Percentiles rank a stretch among this genome's conserved stretches.
Evolutionary conservation across 345 rosid genomes (phyloP).

Genomic region (Acer negundo): DNA sequence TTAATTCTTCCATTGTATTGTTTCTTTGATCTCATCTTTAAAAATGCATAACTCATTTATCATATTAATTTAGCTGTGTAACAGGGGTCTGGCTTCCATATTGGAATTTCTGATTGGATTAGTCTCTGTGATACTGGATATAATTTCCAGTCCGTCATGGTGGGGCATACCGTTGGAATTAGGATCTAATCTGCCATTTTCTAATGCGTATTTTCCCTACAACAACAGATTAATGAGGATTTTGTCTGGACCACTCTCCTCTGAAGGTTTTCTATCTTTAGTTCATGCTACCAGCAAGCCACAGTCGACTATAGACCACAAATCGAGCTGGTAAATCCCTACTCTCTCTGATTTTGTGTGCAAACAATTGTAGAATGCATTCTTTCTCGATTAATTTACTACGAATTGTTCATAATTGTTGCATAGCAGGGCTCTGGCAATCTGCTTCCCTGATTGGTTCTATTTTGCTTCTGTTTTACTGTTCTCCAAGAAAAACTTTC

Average conservation of each 20-base stretch:
- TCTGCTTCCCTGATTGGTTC: conserved; percentile 83
- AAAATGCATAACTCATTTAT: conserved; percentile 8
- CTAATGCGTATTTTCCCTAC: conserved; percentile 65
- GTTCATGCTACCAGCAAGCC: conserved; percentile 39
- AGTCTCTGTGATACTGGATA: conserved; percentile 50
- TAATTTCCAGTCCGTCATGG: conserved; percentile 58
- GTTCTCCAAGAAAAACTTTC: conserved; percentile 40
- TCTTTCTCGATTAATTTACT: background rate
- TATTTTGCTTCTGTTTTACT: conserved; percentile 64
- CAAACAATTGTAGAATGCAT: background rate
- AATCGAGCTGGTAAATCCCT: conserved; percentile 61
- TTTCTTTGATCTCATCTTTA: conserved; percentile 3
- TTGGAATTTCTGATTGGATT: conserved; percentile 58
- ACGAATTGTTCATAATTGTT: conserved; percentile 8
- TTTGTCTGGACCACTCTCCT: conserved; percentile 54
- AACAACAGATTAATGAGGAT: conserved; percentile 41
- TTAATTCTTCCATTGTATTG: background rate
- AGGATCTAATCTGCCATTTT: conserved; percentile 62
- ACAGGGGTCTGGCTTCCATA: conserved; percentile 67
- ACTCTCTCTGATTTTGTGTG: conserved; percentile 4
- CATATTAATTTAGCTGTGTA: conserved; percentile 26
- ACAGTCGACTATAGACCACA: conserved; percentile 43
- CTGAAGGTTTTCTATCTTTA: conserved; percentile 38
- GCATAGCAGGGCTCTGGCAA: conserved; percentile 73
- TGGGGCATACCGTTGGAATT: conserved; percentile 68